Conservation (phyloP, 352 stramenopile genomes). For the Pythium sukuiense region DNA sequence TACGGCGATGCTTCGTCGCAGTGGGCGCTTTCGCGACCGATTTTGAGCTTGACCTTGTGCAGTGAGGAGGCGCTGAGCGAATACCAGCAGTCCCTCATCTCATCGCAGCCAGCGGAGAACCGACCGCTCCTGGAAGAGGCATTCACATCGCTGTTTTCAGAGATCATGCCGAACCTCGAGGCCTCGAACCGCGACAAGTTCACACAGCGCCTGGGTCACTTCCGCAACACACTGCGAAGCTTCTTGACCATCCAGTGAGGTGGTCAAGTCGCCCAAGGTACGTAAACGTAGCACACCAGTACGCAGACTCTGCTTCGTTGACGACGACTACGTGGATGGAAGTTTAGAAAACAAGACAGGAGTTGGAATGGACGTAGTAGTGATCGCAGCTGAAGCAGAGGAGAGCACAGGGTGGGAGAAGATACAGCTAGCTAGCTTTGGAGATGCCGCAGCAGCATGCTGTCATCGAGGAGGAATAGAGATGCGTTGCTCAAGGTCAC, state of each 20-base stretch:
- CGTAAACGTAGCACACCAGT: not conserved
- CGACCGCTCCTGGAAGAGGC: conserved; percentile 93
- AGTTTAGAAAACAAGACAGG: not conserved
- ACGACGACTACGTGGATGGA: not conserved
- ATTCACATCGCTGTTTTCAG: conserved; percentile 94
- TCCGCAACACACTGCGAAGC: conserved; percentile 92
- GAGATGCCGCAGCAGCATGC: not conserved
- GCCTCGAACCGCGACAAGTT: conserved; percentile 98
- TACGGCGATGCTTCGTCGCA: conserved; percentile 97
- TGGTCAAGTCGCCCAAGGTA: not conserved
- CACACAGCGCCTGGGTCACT: conserved; percentile 96
- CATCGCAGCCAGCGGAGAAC: conserved; percentile 93
- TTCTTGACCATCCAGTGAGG: conserved; percentile 91
- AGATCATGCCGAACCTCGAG: conserved; percentile 96
- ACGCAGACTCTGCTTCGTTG: not conserved
- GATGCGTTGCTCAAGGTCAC: not conserved
- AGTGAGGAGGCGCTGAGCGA: conserved; percentile 89
- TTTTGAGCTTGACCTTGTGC: conserved; percentile 97
- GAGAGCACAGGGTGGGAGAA: not conserved
- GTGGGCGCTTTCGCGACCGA: conserved; percentile 97
- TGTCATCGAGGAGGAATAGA: not conserved
- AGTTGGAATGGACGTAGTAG: conserved; percentile 2
- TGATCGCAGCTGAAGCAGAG: not conserved
- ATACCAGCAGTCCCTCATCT: conserved; percentile 96
- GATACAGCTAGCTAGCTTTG: not conserved